Percentiles rank a stretch among this genome's conserved stretches.
Evolutionary conservation across 345 rosid genomes (phyloP).

Genomic region (Aegle marmelos): DNA sequence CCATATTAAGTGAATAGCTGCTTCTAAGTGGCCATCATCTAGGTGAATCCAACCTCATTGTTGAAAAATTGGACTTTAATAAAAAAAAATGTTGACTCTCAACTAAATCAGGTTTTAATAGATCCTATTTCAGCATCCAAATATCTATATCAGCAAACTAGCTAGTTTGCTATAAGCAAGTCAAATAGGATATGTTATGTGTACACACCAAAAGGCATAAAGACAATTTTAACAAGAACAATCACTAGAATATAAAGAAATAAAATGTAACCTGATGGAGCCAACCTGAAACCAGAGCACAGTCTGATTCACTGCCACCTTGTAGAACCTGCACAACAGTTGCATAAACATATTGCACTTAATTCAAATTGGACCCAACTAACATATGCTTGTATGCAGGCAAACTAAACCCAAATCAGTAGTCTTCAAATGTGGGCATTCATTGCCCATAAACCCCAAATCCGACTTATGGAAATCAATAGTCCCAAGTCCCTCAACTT

Average conservation of each 20-base stretch:
- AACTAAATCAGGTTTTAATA: neutral
- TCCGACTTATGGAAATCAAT: neutral
- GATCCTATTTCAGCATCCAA: neutral
- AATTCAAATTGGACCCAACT: conserved; percentile 4
- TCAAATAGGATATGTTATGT: neutral
- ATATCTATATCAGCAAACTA: neutral
- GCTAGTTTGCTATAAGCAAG: neutral
- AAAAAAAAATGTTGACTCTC: neutral
- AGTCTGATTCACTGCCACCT: conserved; percentile 54
- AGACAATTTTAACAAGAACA: conserved; percentile 7
- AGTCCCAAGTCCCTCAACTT: neutral
- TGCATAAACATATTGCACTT: neutral
- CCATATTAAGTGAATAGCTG: neutral
- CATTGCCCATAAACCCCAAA: neutral
- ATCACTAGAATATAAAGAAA: conserved; percentile 29
- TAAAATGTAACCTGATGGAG: conserved; percentile 82
- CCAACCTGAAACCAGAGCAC: conserved; percentile 99
- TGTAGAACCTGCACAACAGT: conserved; percentile 67
- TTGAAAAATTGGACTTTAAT: neutral
- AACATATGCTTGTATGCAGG: neutral
- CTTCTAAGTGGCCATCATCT: neutral
- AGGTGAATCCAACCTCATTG: neutral
- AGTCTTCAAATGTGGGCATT: neutral
- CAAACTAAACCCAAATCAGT: neutral
- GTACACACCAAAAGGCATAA: neutral